Base-by-base conservation (phyloP, 192 early-diverging fungal species). In the Jimgerdemannia flammicorona region DNA sequence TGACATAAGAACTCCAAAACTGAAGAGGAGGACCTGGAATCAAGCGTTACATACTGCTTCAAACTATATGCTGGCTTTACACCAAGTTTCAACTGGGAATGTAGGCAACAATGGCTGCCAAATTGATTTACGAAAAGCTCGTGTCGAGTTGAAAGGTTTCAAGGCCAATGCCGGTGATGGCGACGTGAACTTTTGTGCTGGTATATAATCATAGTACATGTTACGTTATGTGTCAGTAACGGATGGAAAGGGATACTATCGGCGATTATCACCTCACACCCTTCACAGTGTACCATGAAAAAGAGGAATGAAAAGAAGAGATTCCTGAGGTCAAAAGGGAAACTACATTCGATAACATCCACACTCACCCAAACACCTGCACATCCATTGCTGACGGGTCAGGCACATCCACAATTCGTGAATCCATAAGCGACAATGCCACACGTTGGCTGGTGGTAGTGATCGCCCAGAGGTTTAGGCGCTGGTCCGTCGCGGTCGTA, bases 401-500 rank as follows among this genome's bases (percentile, higher is more conserved):
- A 29, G 90, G 87, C 7, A 93, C 87, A 72, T 93, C 85, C 7
- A 89, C 79, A 75, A 84, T 91, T 10, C 81, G 73, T 9, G 87
- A 80, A 18, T 84, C 77, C 7, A 75, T 63, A 43, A 85, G 69
- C 11, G 80, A 75, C 4, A 87, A 42, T 7, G 10, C 19, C 66
- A 29, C 29, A 1, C 29, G 29, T 29, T 29, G 29, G 29, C 29
- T 29, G 29, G 3, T 73, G 6, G 17, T 71, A n/a, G 3, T 69
- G 43, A 20, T 69, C 59, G 29, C 42, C 88, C 91, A 94, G 10
- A 84, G 42, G 40, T 87, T 89, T 3, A 95, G 20, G 66, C 91
- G 82, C 76, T 95, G 94, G 78, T 95, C 94, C 43, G 89, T 86
- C 43, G 90, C 89, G 4, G 86, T 86, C 11, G 90, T 82, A 44